Evolutionary conservation across 306 rosid species (phyloP).

Genomic region (Cucumis sativus): Cucumber_9930_V3 NC_026661.2:994501-995000

Average conservation of each 20-base stretch:
- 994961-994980: conserved; percentile 67
- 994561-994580: no score
- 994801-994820: conserved; percentile 86
- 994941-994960: conserved; percentile 82
- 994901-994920: conserved; percentile 73
- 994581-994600: no score
- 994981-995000: conserved; percentile 52
- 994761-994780: conserved; percentile 79
- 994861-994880: neutral
- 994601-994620: no score
- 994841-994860: neutral
- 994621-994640: neutral
- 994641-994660: neutral
- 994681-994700: conserved; percentile 85
- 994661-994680: conserved; percentile 41
- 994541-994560: no score
- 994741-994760: conserved; percentile 84
- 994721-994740: conserved; percentile 81
- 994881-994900: conserved; percentile 37
- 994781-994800: conserved; percentile 74
- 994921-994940: conserved; percentile 69
- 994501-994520: no score
- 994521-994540: no score
- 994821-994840: neutral
- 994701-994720: conserved; percentile 75